phyloP scores from a whole-genome alignment of 2,329 filamentous ascomycete species.

The Colletotrichum sp. region DNA sequence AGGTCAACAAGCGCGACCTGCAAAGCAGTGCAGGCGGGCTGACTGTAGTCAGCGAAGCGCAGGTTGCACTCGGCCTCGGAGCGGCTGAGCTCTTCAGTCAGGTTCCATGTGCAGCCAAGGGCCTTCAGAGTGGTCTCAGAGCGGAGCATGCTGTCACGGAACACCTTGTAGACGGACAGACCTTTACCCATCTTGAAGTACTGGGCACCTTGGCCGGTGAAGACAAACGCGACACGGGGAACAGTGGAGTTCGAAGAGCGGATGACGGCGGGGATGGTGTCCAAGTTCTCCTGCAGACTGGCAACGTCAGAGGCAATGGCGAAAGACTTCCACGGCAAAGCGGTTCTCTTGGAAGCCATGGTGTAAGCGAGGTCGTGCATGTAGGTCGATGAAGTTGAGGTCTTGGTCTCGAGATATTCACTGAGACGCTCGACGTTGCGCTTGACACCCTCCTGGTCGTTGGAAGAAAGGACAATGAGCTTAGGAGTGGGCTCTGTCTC shows the following conservation, averaged over 20 bases:
- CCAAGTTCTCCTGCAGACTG: not conserved
- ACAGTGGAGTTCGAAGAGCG: slow-evolving; percentile 30
- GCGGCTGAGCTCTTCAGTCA: slow-evolving; percentile 30
- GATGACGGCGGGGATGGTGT: slow-evolving; percentile 27
- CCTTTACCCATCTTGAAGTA: slow-evolving; percentile 48
- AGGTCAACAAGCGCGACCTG: slow-evolving; percentile 46
- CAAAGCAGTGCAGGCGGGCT: slow-evolving; percentile 47
- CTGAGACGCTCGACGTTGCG: slow-evolving; percentile 40
- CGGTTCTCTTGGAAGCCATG: slow-evolving; percentile 47
- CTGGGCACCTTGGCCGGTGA: slow-evolving; percentile 49
- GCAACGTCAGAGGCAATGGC: slow-evolving; percentile 43
- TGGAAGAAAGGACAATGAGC: slow-evolving; percentile 47
- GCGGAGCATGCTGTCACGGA: slow-evolving; percentile 36
- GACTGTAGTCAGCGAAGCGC: slow-evolving; percentile 31
- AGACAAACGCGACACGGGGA: slow-evolving; percentile 43
- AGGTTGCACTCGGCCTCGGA: slow-evolving; percentile 26
- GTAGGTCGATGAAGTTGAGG: slow-evolving; percentile 39
- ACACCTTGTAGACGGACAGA: slow-evolving; percentile 46
- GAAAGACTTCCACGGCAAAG: slow-evolving; percentile 46
- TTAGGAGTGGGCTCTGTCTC: slow-evolving; percentile 23
- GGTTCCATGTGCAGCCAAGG: slow-evolving; percentile 16
- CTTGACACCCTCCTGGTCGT: slow-evolving; percentile 39
- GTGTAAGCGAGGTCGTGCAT: slow-evolving; percentile 48
- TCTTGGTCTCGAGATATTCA: slow-evolving; percentile 44
- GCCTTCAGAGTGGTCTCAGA: slow-evolving; percentile 24